Evolutionary conservation across 2,329 filamentous ascomycete genomes (phyloP), one percentile per base, ranked within the genome.

Genomic region (Dactylellina parvicollis): DNA sequence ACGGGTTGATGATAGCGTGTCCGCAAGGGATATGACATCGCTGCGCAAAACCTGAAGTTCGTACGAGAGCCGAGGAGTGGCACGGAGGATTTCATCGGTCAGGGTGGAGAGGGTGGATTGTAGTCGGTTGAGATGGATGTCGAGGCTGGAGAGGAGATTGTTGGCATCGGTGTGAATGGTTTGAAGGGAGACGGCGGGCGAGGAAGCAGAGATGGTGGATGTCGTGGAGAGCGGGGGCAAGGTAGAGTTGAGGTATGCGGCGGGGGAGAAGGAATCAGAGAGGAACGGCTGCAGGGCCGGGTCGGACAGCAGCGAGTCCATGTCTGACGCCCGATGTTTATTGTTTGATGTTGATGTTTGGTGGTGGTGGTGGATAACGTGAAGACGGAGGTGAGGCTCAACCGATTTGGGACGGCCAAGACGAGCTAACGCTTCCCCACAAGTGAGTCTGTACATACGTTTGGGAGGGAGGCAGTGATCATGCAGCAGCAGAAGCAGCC

Each of bases 61-160:
- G 79, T 99, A 99, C 18, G 93, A 92, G 66, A 99, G 83, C 2
- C 94, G 86, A 75, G 91, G 92, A 24, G 93, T 92, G 78, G 92
- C 93, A 66, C 95, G 87, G 74, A 99, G 82, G 75, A 99, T 98
- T 77, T 98, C 95, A 80, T 99, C 94, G 9, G 95, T 97, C 71
- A 98, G 84, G 78, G 94, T 89, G 30, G 92, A 96, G 67, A 99
- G 85, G 47, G 89, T 91, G 60, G 86, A 88, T 12, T 92, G 92
- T 5, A 97, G 83, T 47, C 92, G 87, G 16, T 92, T 90, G 1
- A 92, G 96, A 80, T 97, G 92, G 7, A 92, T 90, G 79, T 91
- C 96, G 78, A 98, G 87, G 78, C 94, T 91, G 0, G 92, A 91
- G 49, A 97, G 85, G n/a, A 96, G 85, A 2, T 88, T 85, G 81